Percentiles rank a stretch among this genome's conserved stretches.
phyloP scores from a whole-genome alignment of 2,329 filamentous ascomycete species.

The Chlorencoelia australis region DNA sequence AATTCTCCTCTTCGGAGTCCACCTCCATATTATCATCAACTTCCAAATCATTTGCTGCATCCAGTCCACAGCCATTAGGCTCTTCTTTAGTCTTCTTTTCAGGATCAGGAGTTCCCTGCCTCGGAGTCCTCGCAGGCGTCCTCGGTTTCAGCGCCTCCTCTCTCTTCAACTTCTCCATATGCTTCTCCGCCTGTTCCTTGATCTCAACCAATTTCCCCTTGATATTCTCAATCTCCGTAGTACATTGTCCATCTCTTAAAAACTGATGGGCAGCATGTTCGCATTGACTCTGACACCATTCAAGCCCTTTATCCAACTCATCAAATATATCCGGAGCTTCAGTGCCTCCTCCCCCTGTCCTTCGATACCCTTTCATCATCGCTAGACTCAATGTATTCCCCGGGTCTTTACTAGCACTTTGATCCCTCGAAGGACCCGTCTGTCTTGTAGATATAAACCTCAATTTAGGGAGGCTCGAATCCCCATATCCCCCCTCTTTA shows the following conservation, averaged over 20 bases:
- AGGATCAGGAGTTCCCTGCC: too few species aligned
- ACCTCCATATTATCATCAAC: conserved; percentile 19
- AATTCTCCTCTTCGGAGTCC: conserved; percentile 14
- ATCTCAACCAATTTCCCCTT: conserved; percentile 36
- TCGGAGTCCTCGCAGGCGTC: neutral
- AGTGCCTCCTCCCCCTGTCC: conserved; percentile 9
- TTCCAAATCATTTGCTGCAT: conserved; percentile 5
- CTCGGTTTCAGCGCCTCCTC: conserved; percentile 10
- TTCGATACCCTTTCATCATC: conserved; percentile 18
- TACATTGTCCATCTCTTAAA: conserved; percentile 77
- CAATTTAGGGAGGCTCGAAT: conserved; percentile 26
- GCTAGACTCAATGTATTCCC: conserved; percentile 14
- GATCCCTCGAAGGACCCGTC: conserved; percentile 27
- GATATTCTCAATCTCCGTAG: conserved; percentile 63
- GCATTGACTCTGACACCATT: conserved; percentile 70
- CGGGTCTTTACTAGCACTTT: conserved; percentile 11
- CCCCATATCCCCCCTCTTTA: conserved; percentile 20
- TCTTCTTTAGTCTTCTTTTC: too few species aligned
- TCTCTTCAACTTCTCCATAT: conserved; percentile 17
- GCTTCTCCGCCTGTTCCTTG: conserved; percentile 33
- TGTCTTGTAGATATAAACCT: conserved; percentile 31
- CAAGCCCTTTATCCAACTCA: conserved; percentile 65
- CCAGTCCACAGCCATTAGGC: too few species aligned
- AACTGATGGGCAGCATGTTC: conserved; percentile 85
- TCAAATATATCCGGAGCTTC: conserved; percentile 49